Evolutionary conservation across 495 filamentous ascomycete genomes (phyloP).

Genomic region (Annulohypoxylon moriforme): DNA sequence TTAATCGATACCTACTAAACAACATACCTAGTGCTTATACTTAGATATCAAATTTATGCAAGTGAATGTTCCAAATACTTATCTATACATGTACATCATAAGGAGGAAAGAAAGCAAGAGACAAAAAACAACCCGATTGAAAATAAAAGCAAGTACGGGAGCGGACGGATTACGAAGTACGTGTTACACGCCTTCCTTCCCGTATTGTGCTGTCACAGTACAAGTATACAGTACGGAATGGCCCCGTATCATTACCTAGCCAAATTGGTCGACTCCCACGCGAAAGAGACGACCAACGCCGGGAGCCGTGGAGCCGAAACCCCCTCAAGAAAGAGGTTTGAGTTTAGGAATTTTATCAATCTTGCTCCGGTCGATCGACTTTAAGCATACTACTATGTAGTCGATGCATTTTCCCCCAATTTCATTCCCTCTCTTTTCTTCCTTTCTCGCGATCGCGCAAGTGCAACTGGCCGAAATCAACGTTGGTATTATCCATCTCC

Average conservation of each 20-base stretch:
- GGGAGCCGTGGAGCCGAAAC: constrained; percentile 46
- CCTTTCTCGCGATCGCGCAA: not conserved
- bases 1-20: not conserved
- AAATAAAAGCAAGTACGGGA: constrained; percentile 28
- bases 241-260: constrained; percentile 45
- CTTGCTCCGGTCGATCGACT: constrained; percentile 28
- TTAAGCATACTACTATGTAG: not conserved
- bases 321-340: constrained; percentile 28
- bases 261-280: constrained; percentile 44
- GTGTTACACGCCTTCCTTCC: constrained; percentile 37
- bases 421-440: not conserved
- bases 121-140: constrained; percentile 11
- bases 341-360: constrained; percentile 37
- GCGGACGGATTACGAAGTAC: constrained; percentile 36
- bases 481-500: not conserved
- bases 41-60: not conserved
- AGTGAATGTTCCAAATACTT: too few relatives aligned
- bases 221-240: constrained; percentile 41
- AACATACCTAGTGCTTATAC: not conserved
- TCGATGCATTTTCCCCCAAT: not conserved
- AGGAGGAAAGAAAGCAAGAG: not conserved
- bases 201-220: constrained; percentile 42
- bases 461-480: not conserved
- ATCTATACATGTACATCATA: not conserved
- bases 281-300: constrained; percentile 45